A percentile compares a stretch with the other conserved stretches of the same genome.
These are phyloP conservation scores for Neofusicoccum umdonicola DNA, from an alignment of 2,329 filamentous ascomycete genomes.

Conservation along the genomic window DNA sequence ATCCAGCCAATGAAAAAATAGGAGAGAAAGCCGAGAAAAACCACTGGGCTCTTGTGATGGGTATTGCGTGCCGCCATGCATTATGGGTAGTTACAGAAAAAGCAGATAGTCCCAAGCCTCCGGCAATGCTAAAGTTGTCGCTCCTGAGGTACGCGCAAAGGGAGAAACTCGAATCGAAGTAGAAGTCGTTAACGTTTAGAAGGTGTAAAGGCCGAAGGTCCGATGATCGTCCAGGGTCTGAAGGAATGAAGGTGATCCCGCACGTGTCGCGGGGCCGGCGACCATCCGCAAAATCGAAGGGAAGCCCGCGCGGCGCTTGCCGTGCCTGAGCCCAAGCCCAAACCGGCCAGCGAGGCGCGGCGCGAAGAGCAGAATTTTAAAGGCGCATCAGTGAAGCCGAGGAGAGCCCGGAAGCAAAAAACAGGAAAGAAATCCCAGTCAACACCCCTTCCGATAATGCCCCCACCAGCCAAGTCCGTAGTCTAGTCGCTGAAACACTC, in stretches of 20 bases:
- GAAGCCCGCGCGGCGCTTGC: conserved; percentile 9
- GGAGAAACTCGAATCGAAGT: conserved; percentile 11
- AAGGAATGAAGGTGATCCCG: conserved; percentile 7
- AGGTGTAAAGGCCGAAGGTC: background rate
- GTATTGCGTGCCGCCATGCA: background rate
- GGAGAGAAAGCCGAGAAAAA: too few species aligned
- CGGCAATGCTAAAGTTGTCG: conserved; percentile 4
- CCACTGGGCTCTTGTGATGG: too few species aligned
- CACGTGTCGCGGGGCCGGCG: conserved; percentile 10
- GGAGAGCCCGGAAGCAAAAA: conserved; percentile 10
- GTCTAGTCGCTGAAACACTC: conserved; percentile 17
- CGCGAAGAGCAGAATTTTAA: conserved; percentile 16
- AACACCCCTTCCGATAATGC: conserved; percentile 16
- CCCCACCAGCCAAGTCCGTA: conserved; percentile 15
- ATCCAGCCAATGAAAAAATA: too few species aligned
- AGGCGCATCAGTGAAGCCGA: conserved; percentile 16
- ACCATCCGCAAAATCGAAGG: background rate
- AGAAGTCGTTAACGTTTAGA: conserved; percentile 6
- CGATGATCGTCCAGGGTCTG: background rate
- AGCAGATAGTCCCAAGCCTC: conserved; percentile 2
- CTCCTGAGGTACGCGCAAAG: background rate
- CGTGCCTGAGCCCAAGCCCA: conserved; percentile 3
- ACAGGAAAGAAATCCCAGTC: conserved; percentile 6
- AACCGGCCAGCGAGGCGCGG: background rate
- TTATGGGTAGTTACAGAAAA: conserved; percentile 9